Evolutionary conservation across 768 basidiomycete genomes (phyloP).

Genomic region (Lentinus tigrinus): DNA sequence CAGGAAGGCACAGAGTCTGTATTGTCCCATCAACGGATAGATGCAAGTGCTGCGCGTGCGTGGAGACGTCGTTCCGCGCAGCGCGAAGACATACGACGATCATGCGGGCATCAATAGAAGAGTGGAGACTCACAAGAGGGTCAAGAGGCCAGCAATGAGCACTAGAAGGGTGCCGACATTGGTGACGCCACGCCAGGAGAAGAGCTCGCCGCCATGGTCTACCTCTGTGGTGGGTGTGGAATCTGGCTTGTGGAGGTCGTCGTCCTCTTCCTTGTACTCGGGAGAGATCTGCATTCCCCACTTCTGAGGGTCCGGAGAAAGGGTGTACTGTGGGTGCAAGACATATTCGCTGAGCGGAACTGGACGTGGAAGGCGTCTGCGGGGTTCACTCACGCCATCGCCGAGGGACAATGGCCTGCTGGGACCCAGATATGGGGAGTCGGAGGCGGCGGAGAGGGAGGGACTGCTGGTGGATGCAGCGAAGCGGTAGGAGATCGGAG

Average conservation of each 20-base stretch:
- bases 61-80: not conserved
- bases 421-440: constrained; percentile 28
- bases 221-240: constrained; percentile 27
- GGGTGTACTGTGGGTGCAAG: constrained; percentile 30
- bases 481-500: constrained; percentile 23
- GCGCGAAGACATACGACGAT: not conserved
- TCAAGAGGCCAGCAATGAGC: constrained; percentile 30
- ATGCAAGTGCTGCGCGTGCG: too few species aligned
- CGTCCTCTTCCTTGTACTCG: constrained; percentile 37
- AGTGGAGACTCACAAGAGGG: constrained; percentile 28
- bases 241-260: constrained; percentile 38
- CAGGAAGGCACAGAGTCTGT: not conserved
- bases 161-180: constrained; percentile 43
- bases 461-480: constrained; percentile 21
- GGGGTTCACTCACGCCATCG: constrained; percentile 18
- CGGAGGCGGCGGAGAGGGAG: constrained; percentile 22
- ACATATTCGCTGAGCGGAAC: not conserved
- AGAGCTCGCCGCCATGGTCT: constrained; percentile 35
- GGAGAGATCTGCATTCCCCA: constrained; percentile 32
- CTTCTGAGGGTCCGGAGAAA: constrained; percentile 35
- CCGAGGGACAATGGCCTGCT: constrained; percentile 27
- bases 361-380: not conserved
- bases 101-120: not conserved
- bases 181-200: constrained; percentile 36
- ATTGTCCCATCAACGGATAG: not conserved